Conservation (phyloP, 306 rosid species). For the Alnus rubra region DNA sequence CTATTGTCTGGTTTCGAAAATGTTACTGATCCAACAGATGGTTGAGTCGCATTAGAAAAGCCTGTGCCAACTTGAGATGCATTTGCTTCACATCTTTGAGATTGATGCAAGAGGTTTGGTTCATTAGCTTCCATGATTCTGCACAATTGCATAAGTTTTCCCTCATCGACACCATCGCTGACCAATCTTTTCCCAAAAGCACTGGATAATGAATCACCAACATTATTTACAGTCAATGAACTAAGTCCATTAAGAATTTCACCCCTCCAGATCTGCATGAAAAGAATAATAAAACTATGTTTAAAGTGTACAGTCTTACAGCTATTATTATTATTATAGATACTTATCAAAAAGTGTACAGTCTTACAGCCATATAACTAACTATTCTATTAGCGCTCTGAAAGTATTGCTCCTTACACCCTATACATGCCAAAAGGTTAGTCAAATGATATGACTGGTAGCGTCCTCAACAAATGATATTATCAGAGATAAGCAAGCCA, state of each 20-base stretch:
- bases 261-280: conserved; percentile 51
- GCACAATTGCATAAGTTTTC: conserved; percentile 82
- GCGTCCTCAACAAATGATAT: background rate
- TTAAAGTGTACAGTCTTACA: conserved; percentile 1
- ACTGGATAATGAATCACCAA: conserved; percentile 46
- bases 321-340: too few species aligned
- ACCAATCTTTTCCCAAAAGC: conserved; percentile 45
- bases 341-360: too few species aligned
- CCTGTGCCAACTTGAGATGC: conserved; percentile 50
- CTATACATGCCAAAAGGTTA: background rate
- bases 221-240: conserved; percentile 42
- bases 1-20: conserved; percentile 54
- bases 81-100: conserved; percentile 46
- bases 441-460: conserved; percentile 19
- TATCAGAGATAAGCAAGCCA: conserved; percentile 2
- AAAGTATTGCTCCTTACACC: background rate
- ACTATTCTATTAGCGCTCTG: conserved; percentile 6
- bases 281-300: conserved; percentile 24
- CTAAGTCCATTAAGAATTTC: conserved; percentile 50
- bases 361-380: conserved; percentile 13
- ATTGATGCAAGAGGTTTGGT: conserved; percentile 44
- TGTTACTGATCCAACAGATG: conserved; percentile 54
- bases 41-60: conserved; percentile 49
- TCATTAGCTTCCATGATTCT: conserved; percentile 80
- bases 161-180: conserved; percentile 57